Base-by-base conservation (phyloP, 345 rosid species). In the Pugionium cornutum region DNA sequence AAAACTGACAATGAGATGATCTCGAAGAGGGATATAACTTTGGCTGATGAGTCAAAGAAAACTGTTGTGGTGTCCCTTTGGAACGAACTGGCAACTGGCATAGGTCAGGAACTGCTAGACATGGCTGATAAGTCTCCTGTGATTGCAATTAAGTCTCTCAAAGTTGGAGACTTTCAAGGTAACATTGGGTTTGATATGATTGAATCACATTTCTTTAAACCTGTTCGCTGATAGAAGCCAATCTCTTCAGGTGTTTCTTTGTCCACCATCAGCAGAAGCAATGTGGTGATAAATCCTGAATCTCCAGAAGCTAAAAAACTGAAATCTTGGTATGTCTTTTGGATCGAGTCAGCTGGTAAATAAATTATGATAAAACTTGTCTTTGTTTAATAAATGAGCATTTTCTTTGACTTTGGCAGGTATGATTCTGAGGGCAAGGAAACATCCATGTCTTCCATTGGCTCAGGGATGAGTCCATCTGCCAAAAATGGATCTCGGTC, bases 151-250 rank as follows among this genome's bases (percentile, higher is more conserved):
- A 89, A 92, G 81, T 81, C 89, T 47, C 85, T 92, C n/a, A 89
- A 67, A 75, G 97, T 87, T 64, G 84, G 95, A 40, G 98, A 92
- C 34, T 92, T 89, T 76, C 96, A 89, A 88, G 98, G 98, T 92
- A 82, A 50, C 26, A 6, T 55, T 62, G 31, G 31, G 39, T 47
- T 55, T 55, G 32, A 3, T 55, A 3, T 46, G 49, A 10, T 53
- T 54, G 37, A 46, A 33, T 57, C 6, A 46, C 36, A 10, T 25
- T 37, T 63, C 10, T 44, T 18, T 39, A 11, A 30, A 10, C 45
- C 2, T 40, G 30, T 69, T 65, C 48, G 53, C 65, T 72, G 47
- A 72, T 41, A 3, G 3, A 1, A 48, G 28, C 9, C 33, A 11
- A 11, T 7, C 58, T 54, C 66, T 77, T 31, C 77, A 92, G 97